Conservation (phyloP, 2,329 filamentous ascomycete genomes). For the Penicillium aurantiogriseum region DNA sequence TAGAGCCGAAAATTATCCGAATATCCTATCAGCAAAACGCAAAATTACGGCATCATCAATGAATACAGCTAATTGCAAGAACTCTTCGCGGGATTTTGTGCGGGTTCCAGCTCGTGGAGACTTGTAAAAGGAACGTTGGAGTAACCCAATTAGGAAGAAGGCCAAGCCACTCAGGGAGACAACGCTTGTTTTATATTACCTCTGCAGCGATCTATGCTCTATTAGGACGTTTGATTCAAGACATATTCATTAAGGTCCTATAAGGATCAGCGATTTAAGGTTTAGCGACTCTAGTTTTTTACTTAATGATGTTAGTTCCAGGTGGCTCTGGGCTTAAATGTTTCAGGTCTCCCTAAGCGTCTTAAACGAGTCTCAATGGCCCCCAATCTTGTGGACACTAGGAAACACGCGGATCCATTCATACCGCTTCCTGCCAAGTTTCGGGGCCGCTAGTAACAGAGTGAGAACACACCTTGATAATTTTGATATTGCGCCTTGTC, state of each 20-base stretch:
- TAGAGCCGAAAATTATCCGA: neutral
- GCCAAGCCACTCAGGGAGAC: neutral
- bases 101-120: neutral
- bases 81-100: neutral
- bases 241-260: neutral
- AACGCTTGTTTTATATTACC: neutral
- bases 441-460: neutral
- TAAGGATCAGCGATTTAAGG: neutral
- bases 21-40: neutral
- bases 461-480: neutral
- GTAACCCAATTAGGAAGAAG: neutral
- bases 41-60: neutral
- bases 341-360: no score
- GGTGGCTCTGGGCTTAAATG: no score
- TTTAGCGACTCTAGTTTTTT: neutral
- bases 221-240: neutral
- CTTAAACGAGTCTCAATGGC: no score
- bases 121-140: neutral
- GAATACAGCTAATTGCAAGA: neutral
- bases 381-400: no score
- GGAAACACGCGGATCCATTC: no score
- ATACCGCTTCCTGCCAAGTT: no score
- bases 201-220: neutral
- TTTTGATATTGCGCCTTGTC: neutral
- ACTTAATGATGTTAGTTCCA: neutral